Evolutionary conservation across 2,329 filamentous ascomycete species (phyloP).

Genomic region (Penicillium brevicompactum): DNA sequence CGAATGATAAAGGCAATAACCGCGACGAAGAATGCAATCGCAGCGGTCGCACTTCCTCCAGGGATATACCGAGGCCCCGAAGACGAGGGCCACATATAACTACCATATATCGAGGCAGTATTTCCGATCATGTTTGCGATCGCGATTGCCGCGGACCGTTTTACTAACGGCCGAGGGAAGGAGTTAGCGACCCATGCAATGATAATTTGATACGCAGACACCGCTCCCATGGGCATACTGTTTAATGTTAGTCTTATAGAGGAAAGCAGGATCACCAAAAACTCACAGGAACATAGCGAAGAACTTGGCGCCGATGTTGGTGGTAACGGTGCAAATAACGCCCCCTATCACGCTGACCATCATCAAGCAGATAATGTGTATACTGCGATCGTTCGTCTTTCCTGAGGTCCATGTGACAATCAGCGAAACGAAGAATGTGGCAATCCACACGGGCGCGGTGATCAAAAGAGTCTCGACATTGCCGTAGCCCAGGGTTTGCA

Average conservation of each 20-base stretch:
- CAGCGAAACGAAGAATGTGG: slow-evolving; percentile 57
- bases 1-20: slow-evolving; percentile 37
- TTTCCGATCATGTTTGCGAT: slow-evolving; percentile 48
- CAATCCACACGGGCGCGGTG: slow-evolving; percentile 58
- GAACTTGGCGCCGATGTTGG: slow-evolving; percentile 55
- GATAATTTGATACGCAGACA: slow-evolving; percentile 48
- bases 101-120: slow-evolving; percentile 43
- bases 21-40: slow-evolving; percentile 38
- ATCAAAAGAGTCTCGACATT: slow-evolving; percentile 50
- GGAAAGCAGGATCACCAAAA: no score
- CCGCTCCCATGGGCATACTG: slow-evolving; percentile 56
- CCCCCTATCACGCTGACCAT: slow-evolving; percentile 57
- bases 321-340: slow-evolving; percentile 57
- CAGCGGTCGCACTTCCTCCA: slow-evolving; percentile 39
- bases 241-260: not conserved
- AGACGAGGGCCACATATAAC: slow-evolving; percentile 40
- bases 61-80: slow-evolving; percentile 42
- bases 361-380: slow-evolving; percentile 59
- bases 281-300: slow-evolving; percentile 62
- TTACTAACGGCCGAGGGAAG: slow-evolving; percentile 46
- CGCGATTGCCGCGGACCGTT: slow-evolving; percentile 47
- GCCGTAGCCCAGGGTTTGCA: slow-evolving; percentile 61
- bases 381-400: slow-evolving; percentile 56
- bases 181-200: slow-evolving; percentile 48
- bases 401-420: slow-evolving; percentile 59